phyloP scores from a whole-genome alignment of 495 filamentous ascomycete species.

The Oleoguttula mirabilis region DNA sequence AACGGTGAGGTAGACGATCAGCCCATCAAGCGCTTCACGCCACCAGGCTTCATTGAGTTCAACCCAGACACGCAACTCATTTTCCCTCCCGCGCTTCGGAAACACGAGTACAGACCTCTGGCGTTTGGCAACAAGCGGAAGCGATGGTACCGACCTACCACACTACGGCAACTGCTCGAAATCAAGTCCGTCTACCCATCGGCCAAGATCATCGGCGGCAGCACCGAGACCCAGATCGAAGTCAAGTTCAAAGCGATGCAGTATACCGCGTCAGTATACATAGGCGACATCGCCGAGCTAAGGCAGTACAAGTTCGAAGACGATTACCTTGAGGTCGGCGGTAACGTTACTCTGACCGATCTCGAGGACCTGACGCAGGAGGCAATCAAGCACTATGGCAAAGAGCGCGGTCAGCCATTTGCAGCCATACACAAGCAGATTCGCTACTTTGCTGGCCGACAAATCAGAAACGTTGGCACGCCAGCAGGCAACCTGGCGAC shows the following conservation, averaged over 20 bases:
- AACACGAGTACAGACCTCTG: constrained; percentile 68
- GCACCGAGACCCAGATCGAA: constrained; percentile 95
- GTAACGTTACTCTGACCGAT: constrained; percentile 82
- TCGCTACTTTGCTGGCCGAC: constrained; percentile 85
- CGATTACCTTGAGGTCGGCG: constrained; percentile 74
- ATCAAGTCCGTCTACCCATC: constrained; percentile 78
- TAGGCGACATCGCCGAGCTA: constrained; percentile 86
- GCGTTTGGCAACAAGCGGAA: constrained; percentile 91
- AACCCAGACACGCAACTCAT: constrained; percentile 89
- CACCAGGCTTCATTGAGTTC: constrained; percentile 83
- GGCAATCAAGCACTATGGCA: constrained; percentile 71
- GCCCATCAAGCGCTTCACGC: constrained; percentile 58
- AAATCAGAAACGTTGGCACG: constrained; percentile 94
- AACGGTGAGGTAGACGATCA: constrained; percentile 36
- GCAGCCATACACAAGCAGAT: constrained; percentile 65
- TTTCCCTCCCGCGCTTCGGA: constrained; percentile 73
- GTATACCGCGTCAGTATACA: constrained; percentile 79
- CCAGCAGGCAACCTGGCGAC: constrained; percentile 92
- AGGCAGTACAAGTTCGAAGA: constrained; percentile 66
- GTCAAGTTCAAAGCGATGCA: constrained; percentile 95
- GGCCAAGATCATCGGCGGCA: constrained; percentile 90
- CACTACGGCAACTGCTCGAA: constrained; percentile 72
- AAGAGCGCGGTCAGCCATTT: constrained; percentile 57
- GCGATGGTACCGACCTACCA: constrained; percentile 84
- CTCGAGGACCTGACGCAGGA: constrained; percentile 60